Evolutionary conservation across 2,329 filamentous ascomycete species (phyloP), one percentile per base, ranked within the genome.

Genomic region (Talaromyces sp.): DNA sequence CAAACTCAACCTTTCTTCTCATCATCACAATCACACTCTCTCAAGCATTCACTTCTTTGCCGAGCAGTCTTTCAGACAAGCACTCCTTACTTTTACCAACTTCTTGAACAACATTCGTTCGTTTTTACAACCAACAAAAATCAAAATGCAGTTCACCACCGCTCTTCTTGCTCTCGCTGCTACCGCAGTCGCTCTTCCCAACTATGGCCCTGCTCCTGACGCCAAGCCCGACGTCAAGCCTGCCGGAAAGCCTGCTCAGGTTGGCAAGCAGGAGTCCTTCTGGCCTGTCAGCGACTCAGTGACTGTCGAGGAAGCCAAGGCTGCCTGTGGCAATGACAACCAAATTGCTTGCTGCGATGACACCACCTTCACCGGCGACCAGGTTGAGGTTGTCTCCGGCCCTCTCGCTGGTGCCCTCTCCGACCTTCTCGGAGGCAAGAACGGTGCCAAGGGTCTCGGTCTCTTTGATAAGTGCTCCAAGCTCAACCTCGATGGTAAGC

Each of bases 381-480:
- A 63, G 64, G 71, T 67, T 62, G 61, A 66, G 52, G 63, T 70
- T 60, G 64, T 65, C 60, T 62, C 63, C 19, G 72, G 71, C 57
- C 62, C 71, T 35, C 70, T 74, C 15, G 63, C 64, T 48, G 70
- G 71, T 62, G 62, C 66, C 35, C 69, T 75, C 57, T 61, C 61
- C 63, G 67, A 70, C 65, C 65, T 75, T 25, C 62, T 74, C 62
- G 68, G 70, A 60, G 61, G 63, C 59, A 69, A 70, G 54, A 68
- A 71, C 43, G 69, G 69, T 56, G 57, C 70, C 36, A 60, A 69
- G 53, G 68, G 71, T 61, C 62, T 74, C 28, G 71, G 69, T 67
- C 67, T 75, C 62, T 74, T 75, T 65, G 65, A 74, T 62, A 67
- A 73, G 68, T 75, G 73, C 72, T 73, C 71, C 66, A 73, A 74